phyloP scores from a whole-genome alignment of 805 yeast species.

The Candida rishiriensis region DNA sequence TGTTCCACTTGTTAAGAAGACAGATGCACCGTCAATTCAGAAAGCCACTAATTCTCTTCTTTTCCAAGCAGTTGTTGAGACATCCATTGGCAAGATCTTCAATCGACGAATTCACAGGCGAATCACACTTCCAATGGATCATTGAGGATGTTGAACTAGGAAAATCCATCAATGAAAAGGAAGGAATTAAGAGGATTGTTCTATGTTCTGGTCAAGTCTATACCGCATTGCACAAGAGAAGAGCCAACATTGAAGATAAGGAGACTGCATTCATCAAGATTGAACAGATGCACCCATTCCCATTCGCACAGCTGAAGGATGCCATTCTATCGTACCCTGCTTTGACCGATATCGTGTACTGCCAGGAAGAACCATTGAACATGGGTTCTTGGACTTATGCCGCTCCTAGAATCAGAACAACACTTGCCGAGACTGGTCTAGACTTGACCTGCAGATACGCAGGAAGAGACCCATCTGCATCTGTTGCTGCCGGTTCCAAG shows the following conservation, averaged over 20 bases:
- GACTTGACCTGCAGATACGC: conserved; percentile 69
- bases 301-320: conserved; percentile 89
- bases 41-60: conserved; percentile 79
- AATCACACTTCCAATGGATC: conserved; percentile 91
- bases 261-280: conserved; percentile 83
- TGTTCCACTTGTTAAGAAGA: conserved; percentile 96
- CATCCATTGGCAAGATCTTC: conserved; percentile 94
- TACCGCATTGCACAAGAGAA: conserved; percentile 86
- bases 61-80: conserved; percentile 92
- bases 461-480: conserved; percentile 97
- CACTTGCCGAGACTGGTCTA: conserved; percentile 68
- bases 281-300: conserved; percentile 99
- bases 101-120: conserved; percentile 82
- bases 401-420: conserved; percentile 77
- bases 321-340: conserved; percentile 74
- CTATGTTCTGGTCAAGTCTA: conserved; percentile 90
- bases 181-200: conserved; percentile 82
- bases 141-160: conserved; percentile 90
- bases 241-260: conserved; percentile 70
- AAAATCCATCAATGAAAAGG: conserved; percentile 67
- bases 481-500: conserved; percentile 97
- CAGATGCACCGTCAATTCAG: conserved; percentile 99
- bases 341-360: conserved; percentile 86
- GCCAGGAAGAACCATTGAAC: conserved; percentile 98
- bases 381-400: conserved; percentile 86